These are phyloP conservation scores for Mycena kentingensis DNA, from an alignment of 768 basidiomycete genomes.

Conservation along the genomic window DNA sequence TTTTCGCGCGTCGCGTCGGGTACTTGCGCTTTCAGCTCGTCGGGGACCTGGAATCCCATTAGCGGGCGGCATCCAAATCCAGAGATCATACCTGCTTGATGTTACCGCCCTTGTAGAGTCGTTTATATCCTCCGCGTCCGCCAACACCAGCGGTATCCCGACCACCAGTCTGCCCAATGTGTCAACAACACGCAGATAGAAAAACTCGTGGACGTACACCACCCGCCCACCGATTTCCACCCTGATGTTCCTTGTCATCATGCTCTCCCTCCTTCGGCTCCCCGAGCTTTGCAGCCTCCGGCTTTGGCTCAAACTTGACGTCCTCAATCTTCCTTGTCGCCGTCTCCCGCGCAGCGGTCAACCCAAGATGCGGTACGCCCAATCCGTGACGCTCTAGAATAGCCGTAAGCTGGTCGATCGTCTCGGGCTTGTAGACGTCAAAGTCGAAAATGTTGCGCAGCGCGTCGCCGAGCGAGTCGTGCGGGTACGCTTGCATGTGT, in stretches of 20 bases:
- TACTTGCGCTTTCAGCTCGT: slow-evolving; percentile 56
- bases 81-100: slow-evolving; percentile 55
- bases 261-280: slow-evolving; percentile 65
- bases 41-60: slow-evolving; percentile 41
- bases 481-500: slow-evolving; percentile 63
- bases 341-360: slow-evolving; percentile 59
- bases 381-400: slow-evolving; percentile 66
- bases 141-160: slow-evolving; percentile 68
- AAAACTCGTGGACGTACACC: slow-evolving; percentile 44
- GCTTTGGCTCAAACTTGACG: slow-evolving; percentile 57
- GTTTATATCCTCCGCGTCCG: slow-evolving; percentile 68
- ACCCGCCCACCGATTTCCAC: slow-evolving; percentile 67
- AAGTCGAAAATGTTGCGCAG: slow-evolving; percentile 72
- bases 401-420: slow-evolving; percentile 58
- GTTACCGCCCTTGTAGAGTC: slow-evolving; percentile 61
- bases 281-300: slow-evolving; percentile 41
- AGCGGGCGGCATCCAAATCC: not conserved
- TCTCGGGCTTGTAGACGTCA: slow-evolving; percentile 67
- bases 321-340: slow-evolving; percentile 56
- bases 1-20: slow-evolving; percentile 63
- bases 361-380: slow-evolving; percentile 52
- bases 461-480: slow-evolving; percentile 57
- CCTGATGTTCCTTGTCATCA: slow-evolving; percentile 62
- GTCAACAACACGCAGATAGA: slow-evolving; percentile 24
- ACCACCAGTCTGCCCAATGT: slow-evolving; percentile 53